Conservation (phyloP, 2,329 filamentous ascomycete genomes). For the Blumeria graminis region DNA sequence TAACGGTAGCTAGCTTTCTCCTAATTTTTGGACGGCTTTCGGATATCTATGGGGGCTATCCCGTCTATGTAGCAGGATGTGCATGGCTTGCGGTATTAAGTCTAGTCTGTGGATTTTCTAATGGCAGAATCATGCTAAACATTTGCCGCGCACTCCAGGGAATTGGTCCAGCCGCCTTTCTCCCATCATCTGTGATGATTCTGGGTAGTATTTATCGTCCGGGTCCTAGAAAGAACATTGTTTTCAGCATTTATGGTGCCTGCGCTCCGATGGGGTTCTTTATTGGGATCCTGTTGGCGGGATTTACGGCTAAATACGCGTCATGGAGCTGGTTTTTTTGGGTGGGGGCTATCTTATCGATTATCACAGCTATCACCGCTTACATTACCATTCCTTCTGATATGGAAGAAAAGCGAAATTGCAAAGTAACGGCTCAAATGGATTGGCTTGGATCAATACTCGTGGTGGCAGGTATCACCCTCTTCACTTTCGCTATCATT, state of each 20-base stretch:
- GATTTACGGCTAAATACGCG: slow-evolving; percentile 31
- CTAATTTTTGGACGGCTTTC: slow-evolving; percentile 37
- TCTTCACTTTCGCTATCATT: slow-evolving; percentile 54
- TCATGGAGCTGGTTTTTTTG: slow-evolving; percentile 46
- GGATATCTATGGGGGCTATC: slow-evolving; percentile 37
- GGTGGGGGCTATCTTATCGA: slow-evolving; percentile 30
- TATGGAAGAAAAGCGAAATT: slow-evolving; percentile 15
- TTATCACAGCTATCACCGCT: slow-evolving; percentile 22
- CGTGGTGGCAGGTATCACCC: slow-evolving; percentile 37
- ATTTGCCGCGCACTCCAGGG: slow-evolving; percentile 52
- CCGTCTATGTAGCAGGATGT: slow-evolving; percentile 33
- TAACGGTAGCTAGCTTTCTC: slow-evolving; percentile 30
- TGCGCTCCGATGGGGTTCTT: slow-evolving; percentile 31
- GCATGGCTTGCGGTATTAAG: slow-evolving; percentile 45
- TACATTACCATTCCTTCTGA: slow-evolving; percentile 26
- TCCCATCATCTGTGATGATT: slow-evolving; percentile 43
- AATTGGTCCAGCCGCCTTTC: slow-evolving; percentile 45
- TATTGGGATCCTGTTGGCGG: slow-evolving; percentile 38
- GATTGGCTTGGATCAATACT: slow-evolving; percentile 41
- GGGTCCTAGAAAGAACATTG: slow-evolving; percentile 42
- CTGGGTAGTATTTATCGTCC: slow-evolving; percentile 40
- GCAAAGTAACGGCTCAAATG: slow-evolving; percentile 26
- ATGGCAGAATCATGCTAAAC: slow-evolving; percentile 44
- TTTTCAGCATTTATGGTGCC: slow-evolving; percentile 32
- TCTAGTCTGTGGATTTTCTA: slow-evolving; percentile 44